These are phyloP conservation scores for Detonula confervacea DNA, from an alignment of 352 stramenopile genomes.

Conservation along the genomic window DNA sequence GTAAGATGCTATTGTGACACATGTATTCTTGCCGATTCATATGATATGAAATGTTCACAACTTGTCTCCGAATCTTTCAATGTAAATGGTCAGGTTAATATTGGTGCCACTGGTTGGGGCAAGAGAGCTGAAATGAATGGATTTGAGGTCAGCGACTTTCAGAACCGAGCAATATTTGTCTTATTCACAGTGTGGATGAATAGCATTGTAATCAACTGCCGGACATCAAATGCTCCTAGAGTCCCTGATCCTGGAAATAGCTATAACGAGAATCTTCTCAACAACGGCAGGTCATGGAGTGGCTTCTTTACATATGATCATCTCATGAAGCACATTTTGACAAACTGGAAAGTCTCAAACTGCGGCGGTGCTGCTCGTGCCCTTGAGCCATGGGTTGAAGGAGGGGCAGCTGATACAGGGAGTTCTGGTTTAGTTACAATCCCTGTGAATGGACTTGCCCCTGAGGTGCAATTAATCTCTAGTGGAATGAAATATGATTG, in stretches of 20 bases:
- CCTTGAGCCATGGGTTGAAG: slow-evolving; percentile 21
- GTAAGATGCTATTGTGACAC: neutral
- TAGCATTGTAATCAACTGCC: slow-evolving; percentile 24
- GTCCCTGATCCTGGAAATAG: slow-evolving; percentile 28
- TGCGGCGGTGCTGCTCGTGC: slow-evolving; percentile 20
- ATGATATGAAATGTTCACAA: neutral
- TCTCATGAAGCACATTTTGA: slow-evolving; percentile 35
- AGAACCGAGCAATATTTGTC: slow-evolving; percentile 27
- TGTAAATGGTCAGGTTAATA: neutral
- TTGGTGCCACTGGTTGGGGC: slow-evolving; percentile 21
- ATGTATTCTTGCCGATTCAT: neutral
- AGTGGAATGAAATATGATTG: too few species aligned
- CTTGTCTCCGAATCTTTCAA: neutral
- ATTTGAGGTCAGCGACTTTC: slow-evolving; percentile 30
- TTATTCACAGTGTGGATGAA: slow-evolving; percentile 31
- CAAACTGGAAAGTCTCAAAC: slow-evolving; percentile 24
- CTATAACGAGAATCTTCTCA: slow-evolving; percentile 5
- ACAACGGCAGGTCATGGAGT: slow-evolving; percentile 21
- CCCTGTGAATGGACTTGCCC: slow-evolving; percentile 23
- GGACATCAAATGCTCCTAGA: slow-evolving; percentile 12
- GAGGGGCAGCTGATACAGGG: slow-evolving; percentile 14
- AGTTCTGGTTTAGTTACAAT: slow-evolving; percentile 16
- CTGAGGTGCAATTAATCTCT: slow-evolving; percentile 29
- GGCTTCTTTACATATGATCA: slow-evolving; percentile 38
- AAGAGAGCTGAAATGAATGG: slow-evolving; percentile 33